Evolutionary conservation across 768 basidiomycete genomes (phyloP).

Genomic region (Mycena rosella): DNA sequence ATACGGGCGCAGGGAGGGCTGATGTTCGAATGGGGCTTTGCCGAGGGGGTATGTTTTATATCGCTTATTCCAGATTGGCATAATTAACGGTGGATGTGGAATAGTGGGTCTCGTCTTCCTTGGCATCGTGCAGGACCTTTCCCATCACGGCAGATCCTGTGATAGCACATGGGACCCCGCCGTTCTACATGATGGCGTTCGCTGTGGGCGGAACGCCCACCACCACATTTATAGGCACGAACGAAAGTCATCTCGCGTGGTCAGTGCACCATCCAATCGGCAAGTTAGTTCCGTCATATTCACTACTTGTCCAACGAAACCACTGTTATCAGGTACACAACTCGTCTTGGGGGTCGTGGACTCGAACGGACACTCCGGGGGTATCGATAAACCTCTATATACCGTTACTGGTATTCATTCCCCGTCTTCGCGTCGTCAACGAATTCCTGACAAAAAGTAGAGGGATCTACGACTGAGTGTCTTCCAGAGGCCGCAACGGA

Average conservation of each 20-base stretch:
- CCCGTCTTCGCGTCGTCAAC: not conserved
- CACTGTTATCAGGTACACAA: constrained; percentile 52
- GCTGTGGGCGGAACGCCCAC: constrained; percentile 52
- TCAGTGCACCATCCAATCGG: constrained; percentile 54
- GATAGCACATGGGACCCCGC: constrained; percentile 39
- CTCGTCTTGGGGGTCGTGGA: constrained; percentile 62
- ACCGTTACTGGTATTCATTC: constrained; percentile 48
- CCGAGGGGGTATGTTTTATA: too few species aligned
- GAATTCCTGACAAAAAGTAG: constrained; percentile 10
- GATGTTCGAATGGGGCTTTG: too few species aligned
- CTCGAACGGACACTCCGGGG: constrained; percentile 56
- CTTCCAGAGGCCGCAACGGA: constrained; percentile 27
- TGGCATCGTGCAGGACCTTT: constrained; percentile 13
- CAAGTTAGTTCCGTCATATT: constrained; percentile 38
- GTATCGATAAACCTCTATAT: constrained; percentile 50
- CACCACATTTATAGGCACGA: constrained; percentile 51
- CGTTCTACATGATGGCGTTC: constrained; percentile 61
- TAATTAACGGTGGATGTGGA: too few species aligned
- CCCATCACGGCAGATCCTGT: not conserved
- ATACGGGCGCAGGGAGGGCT: too few species aligned
- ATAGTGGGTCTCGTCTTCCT: not conserved
- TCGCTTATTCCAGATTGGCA: too few species aligned
- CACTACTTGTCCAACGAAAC: not conserved
- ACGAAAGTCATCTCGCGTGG: constrained; percentile 57
- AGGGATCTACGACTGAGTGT: constrained; percentile 34